phyloP scores from a whole-genome alignment of 2,329 filamentous ascomycete species.

The Trichoderma sp. region DNA sequence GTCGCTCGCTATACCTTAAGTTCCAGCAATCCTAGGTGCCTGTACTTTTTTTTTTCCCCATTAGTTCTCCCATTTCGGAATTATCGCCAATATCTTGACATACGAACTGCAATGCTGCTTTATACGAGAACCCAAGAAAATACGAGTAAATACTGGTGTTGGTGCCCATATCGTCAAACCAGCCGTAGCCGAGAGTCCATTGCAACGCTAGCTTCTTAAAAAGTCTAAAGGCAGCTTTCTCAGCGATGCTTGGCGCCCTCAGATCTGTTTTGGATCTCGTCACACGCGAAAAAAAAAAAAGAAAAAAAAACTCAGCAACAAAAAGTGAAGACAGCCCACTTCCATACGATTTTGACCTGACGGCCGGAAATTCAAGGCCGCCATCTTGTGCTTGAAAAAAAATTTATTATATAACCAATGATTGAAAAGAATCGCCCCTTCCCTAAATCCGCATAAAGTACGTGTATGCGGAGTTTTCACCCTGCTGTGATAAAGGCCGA shows the following conservation, averaged over 20 bases:
- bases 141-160: background rate
- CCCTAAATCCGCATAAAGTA: background rate
- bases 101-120: background rate
- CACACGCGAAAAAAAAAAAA: background rate
- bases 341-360: background rate
- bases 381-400: background rate
- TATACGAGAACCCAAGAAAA: background rate
- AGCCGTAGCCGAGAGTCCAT: background rate
- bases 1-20: background rate
- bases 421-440: too few relatives aligned
- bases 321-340: background rate
- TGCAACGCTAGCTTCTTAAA: background rate
- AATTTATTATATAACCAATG: too few relatives aligned
- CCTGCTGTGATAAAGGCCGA: background rate
- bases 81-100: background rate
- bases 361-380: background rate
- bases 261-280: background rate
- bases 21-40: background rate
- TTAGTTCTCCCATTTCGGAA: background rate
- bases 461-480: background rate
- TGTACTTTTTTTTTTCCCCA: too few relatives aligned
- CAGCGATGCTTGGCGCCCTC: background rate
- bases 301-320: background rate
- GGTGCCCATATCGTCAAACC: background rate
- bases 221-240: background rate